Conservation (phyloP, 768 basidiomycete genomes). For the Holtermanniella nyarrowii region DNA sequence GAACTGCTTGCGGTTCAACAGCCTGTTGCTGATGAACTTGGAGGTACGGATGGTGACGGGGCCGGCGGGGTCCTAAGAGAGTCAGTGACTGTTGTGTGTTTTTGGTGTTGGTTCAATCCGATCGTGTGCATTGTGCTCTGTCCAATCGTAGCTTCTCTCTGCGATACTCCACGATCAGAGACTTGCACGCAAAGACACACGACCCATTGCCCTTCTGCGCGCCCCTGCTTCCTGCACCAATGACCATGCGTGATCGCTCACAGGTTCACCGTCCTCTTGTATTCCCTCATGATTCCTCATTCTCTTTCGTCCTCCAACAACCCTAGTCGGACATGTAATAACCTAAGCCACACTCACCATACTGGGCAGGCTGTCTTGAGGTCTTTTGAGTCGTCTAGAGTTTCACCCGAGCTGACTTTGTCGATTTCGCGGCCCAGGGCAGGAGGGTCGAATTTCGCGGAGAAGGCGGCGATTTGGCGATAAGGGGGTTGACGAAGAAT, state of each 20-base stretch:
- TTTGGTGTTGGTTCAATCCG: no score
- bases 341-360: slow-evolving; percentile 26
- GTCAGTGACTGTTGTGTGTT: no score
- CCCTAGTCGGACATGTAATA: no score
- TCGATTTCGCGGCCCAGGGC: neutral
- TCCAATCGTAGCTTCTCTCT: neutral
- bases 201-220: neutral
- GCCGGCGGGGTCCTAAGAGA: slow-evolving; percentile 44
- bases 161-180: neutral
- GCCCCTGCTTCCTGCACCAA: neutral
- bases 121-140: neutral
- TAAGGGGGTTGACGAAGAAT: neutral
- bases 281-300: neutral
- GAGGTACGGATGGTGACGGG: slow-evolving; percentile 93
- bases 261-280: no score
- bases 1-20: slow-evolving; percentile 91
- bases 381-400: slow-evolving; percentile 4
- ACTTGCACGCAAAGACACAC: neutral
- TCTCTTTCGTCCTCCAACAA: neutral
- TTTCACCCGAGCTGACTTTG: neutral
- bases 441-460: slow-evolving; percentile 2
- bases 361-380: slow-evolving; percentile 24
- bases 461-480: slow-evolving; percentile 23
- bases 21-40: slow-evolving; percentile 99
- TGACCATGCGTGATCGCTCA: no score